phyloP scores from a whole-genome alignment of 345 rosid genomes.

The Luvunga scandens region DNA sequence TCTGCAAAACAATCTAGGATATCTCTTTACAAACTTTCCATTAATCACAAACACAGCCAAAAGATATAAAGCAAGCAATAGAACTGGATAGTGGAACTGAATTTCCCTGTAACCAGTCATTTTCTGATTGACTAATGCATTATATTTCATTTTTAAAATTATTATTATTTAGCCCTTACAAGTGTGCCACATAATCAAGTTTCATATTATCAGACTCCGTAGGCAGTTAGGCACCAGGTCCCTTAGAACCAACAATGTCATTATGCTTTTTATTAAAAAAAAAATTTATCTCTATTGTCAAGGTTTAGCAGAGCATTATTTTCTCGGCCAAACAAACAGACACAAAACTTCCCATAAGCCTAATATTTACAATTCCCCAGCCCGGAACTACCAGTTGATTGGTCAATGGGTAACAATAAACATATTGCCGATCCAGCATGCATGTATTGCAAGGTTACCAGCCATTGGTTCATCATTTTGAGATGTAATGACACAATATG shows the following conservation, averaged over 20 bases:
- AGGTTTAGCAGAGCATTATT: background rate
- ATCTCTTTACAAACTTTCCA: background rate
- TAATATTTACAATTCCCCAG: background rate
- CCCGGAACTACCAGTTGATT: background rate
- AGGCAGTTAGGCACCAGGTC: no score
- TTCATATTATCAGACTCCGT: background rate
- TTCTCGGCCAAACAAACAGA: background rate
- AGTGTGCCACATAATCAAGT: background rate
- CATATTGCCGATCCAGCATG: background rate
- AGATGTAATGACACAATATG: background rate
- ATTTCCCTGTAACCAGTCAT: background rate
- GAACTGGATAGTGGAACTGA: background rate
- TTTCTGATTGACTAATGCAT: no score
- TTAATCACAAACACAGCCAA: background rate
- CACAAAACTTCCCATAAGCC: background rate
- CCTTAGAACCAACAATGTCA: background rate
- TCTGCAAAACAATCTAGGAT: slow-evolving; percentile 36
- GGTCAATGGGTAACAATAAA: background rate
- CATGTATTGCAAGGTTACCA: background rate
- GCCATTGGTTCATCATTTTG: background rate
- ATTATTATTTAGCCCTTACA: no score
- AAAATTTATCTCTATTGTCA: background rate
- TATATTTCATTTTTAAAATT: no score
- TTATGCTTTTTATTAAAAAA: no score
- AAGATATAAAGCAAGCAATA: background rate